phyloP scores from a whole-genome alignment of 192 early-diverging fungal genomes.

The Coemansia sp. region DNA sequence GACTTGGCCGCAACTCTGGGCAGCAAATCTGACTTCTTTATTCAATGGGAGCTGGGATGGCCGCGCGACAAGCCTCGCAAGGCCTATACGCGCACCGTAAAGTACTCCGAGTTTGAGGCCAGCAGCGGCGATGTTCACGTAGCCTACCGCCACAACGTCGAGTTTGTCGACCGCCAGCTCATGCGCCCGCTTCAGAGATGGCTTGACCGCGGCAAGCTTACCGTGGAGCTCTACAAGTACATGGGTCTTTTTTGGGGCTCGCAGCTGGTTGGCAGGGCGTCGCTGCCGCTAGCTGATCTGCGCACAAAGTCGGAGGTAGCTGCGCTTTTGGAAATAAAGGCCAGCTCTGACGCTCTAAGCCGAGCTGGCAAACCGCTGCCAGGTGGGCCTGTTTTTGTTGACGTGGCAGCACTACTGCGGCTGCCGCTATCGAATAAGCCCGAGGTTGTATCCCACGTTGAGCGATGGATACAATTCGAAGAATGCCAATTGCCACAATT shows the following conservation, averaged over 20 bases:
- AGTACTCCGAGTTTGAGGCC: slow-evolving; percentile 35
- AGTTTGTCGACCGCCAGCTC: slow-evolving; percentile 31
- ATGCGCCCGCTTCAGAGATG: slow-evolving; percentile 35
- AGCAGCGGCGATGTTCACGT: slow-evolving; percentile 15
- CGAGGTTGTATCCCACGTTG: slow-evolving; percentile 13
- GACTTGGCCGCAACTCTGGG: slow-evolving; percentile 39
- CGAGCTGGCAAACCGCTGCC: slow-evolving; percentile 21
- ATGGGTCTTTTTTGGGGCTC: slow-evolving; percentile 44
- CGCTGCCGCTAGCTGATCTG: slow-evolving; percentile 36
- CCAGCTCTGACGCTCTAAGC: slow-evolving; percentile 8
- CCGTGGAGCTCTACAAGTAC: slow-evolving; percentile 45
- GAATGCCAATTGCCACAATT: background rate
- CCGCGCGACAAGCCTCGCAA: slow-evolving; percentile 28
- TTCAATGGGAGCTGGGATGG: slow-evolving; percentile 46
- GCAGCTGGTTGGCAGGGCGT: slow-evolving; percentile 37
- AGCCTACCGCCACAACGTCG: slow-evolving; percentile 20
- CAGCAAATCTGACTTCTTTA: slow-evolving; percentile 23
- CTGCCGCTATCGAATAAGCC: slow-evolving; percentile 34
- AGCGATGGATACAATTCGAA: slow-evolving; percentile 42
- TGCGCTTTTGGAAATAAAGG: slow-evolving; percentile 22
- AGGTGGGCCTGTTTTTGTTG: slow-evolving; percentile 37
- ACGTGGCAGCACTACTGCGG: slow-evolving; percentile 34
- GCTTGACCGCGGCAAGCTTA: slow-evolving; percentile 37
- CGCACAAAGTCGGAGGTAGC: slow-evolving; percentile 32
- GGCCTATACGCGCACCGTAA: slow-evolving; percentile 34